Conservation (phyloP, 352 stramenopile species). For the Blastocystis sp. region DNA sequence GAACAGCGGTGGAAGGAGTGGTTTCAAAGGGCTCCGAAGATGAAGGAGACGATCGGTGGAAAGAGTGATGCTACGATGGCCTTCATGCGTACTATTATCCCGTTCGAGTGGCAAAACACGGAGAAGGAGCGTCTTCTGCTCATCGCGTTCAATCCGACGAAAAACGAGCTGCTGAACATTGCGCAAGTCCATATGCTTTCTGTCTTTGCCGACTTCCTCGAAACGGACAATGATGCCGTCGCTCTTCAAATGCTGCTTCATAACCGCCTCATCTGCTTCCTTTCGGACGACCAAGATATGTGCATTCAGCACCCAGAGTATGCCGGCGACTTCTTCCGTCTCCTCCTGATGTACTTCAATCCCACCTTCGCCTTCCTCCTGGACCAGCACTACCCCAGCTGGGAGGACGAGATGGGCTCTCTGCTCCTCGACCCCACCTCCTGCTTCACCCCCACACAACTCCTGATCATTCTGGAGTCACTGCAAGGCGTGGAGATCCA, state of each 20-base stretch:
- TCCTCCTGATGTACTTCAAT: conserved; percentile 60
- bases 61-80: background rate
- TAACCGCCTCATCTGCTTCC: conserved; percentile 18
- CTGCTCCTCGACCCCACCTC: conserved; percentile 27
- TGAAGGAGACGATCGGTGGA: background rate
- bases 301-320: conserved; percentile 53
- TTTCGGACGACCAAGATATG: background rate
- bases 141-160: conserved; percentile 4
- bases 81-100: background rate
- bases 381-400: conserved; percentile 3
- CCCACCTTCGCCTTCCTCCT: conserved; percentile 36
- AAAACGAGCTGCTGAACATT: conserved; percentile 34
- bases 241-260: conserved; percentile 12
- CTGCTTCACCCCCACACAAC: background rate
- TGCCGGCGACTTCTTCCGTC: conserved; percentile 54
- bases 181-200: conserved; percentile 39
- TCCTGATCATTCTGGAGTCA: conserved; percentile 14
- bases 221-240: conserved; percentile 32
- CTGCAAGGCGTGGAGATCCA: conserved; percentile 15
- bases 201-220: background rate
- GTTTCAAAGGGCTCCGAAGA: background rate
- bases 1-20: conserved; percentile 24
- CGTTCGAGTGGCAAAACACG: background rate
- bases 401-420: conserved; percentile 42
- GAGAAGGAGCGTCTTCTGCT: conserved; percentile 41